Conservation (phyloP, 257 asterid species). For the Phtheirospermum japonicum region DNA sequence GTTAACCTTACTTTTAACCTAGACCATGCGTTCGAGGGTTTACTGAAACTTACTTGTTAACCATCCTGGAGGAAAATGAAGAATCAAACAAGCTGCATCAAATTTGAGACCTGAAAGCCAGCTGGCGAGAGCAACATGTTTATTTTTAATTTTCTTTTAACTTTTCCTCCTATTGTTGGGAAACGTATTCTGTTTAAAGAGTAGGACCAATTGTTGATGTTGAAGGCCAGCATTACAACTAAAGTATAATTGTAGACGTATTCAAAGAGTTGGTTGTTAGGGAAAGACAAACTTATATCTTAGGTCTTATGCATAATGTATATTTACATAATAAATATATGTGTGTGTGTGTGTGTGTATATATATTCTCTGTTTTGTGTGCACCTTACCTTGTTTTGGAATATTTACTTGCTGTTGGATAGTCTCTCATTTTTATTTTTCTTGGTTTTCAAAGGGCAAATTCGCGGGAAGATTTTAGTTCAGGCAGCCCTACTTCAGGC, state of each 20-base stretch:
- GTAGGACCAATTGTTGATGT: conserved; percentile 9
- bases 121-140: conserved; percentile 1
- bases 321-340: neutral
- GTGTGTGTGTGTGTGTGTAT: neutral
- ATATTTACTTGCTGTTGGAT: conserved; percentile 23
- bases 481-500: conserved; percentile 83
- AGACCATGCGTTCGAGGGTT: neutral
- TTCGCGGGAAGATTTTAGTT: conserved; percentile 71
- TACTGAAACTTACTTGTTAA: conserved; percentile 2
- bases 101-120: conserved; percentile 18
- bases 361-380: conserved; percentile 3
- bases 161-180: neutral
- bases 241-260: conserved; percentile 11
- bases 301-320: conserved; percentile 11
- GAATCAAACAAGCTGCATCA: conserved; percentile 21
- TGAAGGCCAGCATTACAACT: conserved; percentile 17
- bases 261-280: conserved; percentile 15
- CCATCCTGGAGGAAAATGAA: conserved; percentile 9
- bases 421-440: conserved; percentile 19
- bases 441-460: conserved; percentile 47
- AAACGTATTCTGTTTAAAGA: neutral
- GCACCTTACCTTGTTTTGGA: conserved; percentile 11
- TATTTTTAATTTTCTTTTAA: neutral
- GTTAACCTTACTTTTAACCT: conserved; percentile 13
- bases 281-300: neutral